phyloP scores from a whole-genome alignment of 2,329 filamentous ascomycete genomes.

The Byssochlamys sp. region DNA sequence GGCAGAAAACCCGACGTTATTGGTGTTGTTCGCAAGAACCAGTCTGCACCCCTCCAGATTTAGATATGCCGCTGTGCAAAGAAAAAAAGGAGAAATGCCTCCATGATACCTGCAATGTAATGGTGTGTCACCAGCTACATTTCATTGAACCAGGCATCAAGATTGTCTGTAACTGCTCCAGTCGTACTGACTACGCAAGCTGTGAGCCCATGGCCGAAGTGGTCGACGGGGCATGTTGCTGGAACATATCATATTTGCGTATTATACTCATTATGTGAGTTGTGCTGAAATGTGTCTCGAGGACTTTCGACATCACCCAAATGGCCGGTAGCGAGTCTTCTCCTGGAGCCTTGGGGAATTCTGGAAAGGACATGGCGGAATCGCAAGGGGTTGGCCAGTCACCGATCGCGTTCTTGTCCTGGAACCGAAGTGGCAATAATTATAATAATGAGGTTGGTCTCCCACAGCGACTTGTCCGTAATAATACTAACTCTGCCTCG shows the following conservation, averaged over 20 bases:
- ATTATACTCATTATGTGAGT: not conserved
- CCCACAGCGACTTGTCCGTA: not conserved
- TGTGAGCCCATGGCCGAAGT: not conserved
- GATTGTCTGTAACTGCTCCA: not conserved
- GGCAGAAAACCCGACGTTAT: not conserved
- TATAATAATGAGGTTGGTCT: not conserved
- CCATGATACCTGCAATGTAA: not conserved
- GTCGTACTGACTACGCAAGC: not conserved
- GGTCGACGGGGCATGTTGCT: not conserved
- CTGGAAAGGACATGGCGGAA: not conserved
- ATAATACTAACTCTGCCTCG: not conserved
- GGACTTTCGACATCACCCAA: not conserved
- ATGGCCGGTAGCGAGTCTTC: not conserved
- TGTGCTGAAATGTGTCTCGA: not conserved
- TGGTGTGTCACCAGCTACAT: not conserved
- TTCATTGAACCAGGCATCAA: not conserved
- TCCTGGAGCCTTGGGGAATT: not conserved
- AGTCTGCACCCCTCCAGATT: not conserved
- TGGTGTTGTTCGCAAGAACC: not conserved
- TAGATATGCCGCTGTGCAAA: not conserved
- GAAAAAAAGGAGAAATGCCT: not conserved
- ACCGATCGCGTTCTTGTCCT: not conserved
- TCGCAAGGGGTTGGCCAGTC: not conserved
- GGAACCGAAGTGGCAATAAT: not conserved
- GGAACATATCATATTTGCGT: not conserved